Evolutionary conservation across 1,139 yeast genomes (phyloP).

Genomic region (Pneumocystis oryctolagi): DNA sequence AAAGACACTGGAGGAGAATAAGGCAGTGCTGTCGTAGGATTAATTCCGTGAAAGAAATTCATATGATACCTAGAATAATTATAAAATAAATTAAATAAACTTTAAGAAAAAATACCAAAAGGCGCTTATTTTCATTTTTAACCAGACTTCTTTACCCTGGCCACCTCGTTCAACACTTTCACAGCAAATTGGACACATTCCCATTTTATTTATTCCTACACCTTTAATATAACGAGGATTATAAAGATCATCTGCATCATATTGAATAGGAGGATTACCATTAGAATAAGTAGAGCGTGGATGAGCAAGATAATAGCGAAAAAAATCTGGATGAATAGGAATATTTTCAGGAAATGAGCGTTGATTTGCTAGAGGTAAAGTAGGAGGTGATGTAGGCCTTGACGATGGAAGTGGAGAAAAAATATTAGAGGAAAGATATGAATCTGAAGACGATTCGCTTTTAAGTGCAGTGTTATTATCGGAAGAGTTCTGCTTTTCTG

Average conservation of each 20-base stretch:
- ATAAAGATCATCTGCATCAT: constrained; percentile 6
- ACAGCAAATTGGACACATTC: constrained; percentile 7
- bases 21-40: constrained; percentile 10
- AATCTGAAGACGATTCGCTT: not conserved
- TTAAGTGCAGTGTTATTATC: not conserved
- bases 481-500: not conserved
- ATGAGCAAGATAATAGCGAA: constrained; percentile 1
- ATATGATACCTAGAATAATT: constrained; percentile 13
- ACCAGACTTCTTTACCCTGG: constrained; percentile 3
- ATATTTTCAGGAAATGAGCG: constrained; percentile 1
- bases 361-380: not conserved
- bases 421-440: not conserved
- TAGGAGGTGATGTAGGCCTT: not conserved
- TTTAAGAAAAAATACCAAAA: constrained; percentile 7
- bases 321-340: constrained; percentile 1
- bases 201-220: constrained; percentile 4
- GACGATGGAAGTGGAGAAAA: not conserved
- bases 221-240: constrained; percentile 5
- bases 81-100: constrained; percentile 1
- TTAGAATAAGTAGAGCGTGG: not conserved
- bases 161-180: not conserved
- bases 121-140: constrained; percentile 7
- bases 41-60: constrained; percentile 14
- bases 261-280: not conserved
- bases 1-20: constrained; percentile 14